Evolutionary conservation across 176 grass and related monocot species (phyloP).

Genomic region (Phyllostachys edulis): DNA sequence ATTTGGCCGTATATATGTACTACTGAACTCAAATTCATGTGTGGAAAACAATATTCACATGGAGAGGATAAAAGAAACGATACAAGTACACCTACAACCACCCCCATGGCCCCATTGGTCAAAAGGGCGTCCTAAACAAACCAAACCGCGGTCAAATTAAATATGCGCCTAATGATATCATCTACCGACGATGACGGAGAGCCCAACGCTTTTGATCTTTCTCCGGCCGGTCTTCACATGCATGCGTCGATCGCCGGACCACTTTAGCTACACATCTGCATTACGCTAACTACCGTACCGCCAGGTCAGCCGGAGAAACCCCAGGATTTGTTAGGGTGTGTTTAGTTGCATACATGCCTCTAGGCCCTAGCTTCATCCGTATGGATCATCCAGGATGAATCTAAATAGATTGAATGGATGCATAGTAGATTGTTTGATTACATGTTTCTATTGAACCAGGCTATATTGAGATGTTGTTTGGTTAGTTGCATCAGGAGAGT

Average conservation of each 20-base stretch:
- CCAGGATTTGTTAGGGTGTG: neutral
- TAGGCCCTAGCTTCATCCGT: too few species aligned
- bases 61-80: slow-evolving; percentile 2
- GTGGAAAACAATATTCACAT: slow-evolving; percentile 50
- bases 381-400: too few species aligned
- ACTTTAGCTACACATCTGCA: neutral
- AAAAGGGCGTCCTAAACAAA: neutral
- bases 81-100: neutral
- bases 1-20: neutral
- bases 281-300: neutral
- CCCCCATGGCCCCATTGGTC: neutral
- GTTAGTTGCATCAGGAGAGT: too few species aligned
- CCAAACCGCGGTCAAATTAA: neutral
- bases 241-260: neutral
- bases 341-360: too few species aligned
- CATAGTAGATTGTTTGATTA: too few species aligned
- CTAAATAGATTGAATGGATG: too few species aligned
- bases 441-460: too few species aligned
- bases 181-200: neutral
- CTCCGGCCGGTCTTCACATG: neutral
- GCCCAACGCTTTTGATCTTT: neutral
- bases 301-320: slow-evolving; percentile 1
- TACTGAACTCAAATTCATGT: neutral
- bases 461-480: too few species aligned
- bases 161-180: neutral